phyloP scores from a whole-genome alignment of 1,284 basidiomycete genomes.

The Tilletiopsis washingtonensis region DNA sequence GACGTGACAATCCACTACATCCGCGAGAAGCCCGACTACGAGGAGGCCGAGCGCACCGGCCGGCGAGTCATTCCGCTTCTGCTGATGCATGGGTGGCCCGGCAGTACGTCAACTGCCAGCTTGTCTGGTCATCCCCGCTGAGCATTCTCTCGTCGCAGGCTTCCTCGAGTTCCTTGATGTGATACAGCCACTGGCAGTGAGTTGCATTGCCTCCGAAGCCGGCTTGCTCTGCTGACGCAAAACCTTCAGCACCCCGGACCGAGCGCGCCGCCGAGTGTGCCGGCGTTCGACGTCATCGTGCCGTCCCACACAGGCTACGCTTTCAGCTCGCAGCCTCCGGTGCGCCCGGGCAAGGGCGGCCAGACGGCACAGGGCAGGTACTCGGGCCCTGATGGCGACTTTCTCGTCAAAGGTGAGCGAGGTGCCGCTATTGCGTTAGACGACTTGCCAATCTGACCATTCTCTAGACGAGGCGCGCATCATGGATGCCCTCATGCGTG shows the following conservation, averaged over 20 bases:
- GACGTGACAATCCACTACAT: neutral
- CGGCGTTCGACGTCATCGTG: constrained; percentile 42
- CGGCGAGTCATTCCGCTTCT: constrained; percentile 20
- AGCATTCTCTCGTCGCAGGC: no score
- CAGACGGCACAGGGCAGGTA: constrained; percentile 12
- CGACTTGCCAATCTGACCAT: neutral
- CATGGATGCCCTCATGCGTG: constrained; percentile 28
- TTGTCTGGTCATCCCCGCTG: no score
- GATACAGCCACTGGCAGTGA: constrained; percentile 2
- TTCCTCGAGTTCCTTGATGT: constrained; percentile 4
- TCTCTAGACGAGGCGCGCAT: constrained; percentile 5
- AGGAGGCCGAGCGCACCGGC: neutral
- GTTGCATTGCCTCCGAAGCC: constrained; percentile 8
- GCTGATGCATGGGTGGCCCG: constrained; percentile 33
- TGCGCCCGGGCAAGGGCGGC: constrained; percentile 1
- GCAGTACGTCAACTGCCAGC: no score
- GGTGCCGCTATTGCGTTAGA: neutral
- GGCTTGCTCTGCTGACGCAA: constrained; percentile 22
- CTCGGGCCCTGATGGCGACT: constrained; percentile 8
- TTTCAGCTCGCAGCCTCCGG: constrained; percentile 12
- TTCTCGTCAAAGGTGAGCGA: neutral
- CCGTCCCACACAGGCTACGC: constrained; percentile 44
- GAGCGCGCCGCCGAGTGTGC: constrained; percentile 4
- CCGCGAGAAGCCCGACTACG: constrained; percentile 3
- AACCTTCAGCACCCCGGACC: constrained; percentile 16